Percentiles rank a stretch among this genome's conserved stretches.
These are phyloP conservation scores for Pseudotsuga menziesii DNA, from an alignment of 75 land plant species.

Conservation along the genomic window DNA sequence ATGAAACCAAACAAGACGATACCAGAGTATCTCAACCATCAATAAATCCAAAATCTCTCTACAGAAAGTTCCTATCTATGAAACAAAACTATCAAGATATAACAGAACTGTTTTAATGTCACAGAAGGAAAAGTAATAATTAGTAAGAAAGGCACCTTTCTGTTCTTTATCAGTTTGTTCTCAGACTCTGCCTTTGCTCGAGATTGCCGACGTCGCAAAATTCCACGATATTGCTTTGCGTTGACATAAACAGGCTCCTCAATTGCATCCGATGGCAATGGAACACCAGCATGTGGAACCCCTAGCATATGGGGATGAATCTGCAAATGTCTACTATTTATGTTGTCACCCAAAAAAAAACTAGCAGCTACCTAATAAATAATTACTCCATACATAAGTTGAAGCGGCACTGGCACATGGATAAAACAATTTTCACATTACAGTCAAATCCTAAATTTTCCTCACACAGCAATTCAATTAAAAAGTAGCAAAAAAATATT, in stretches of 20 bases:
- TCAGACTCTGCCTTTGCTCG: conserved; percentile 89
- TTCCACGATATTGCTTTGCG: conserved; percentile 80
- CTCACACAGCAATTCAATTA: not conserved
- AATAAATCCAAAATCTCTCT: conserved; percentile 1
- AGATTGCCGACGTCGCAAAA: conserved; percentile 66
- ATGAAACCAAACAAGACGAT: not conserved
- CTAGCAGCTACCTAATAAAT: not conserved
- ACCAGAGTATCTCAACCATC: conserved; percentile 3
- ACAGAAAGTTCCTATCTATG: not conserved
- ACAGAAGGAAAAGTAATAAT: not conserved
- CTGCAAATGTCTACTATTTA: conserved; percentile 22
- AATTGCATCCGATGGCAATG: conserved; percentile 69
- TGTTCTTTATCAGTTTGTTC: conserved; percentile 60
- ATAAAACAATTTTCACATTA: not conserved
- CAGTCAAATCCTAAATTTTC: not conserved
- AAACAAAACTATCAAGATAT: not conserved
- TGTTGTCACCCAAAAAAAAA: not conserved
- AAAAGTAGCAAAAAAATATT: not conserved
- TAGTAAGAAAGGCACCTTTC: conserved; percentile 46
- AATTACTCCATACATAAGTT: not conserved
- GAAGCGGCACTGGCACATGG: not conserved
- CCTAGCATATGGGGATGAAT: conserved; percentile 64
- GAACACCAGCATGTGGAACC: conserved; percentile 67
- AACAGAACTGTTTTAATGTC: not conserved
- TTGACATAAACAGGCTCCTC: conserved; percentile 86